These are phyloP conservation scores for Xylaria sp. DNA, from an alignment of 2,329 filamentous ascomycete genomes.

Conservation along the genomic window DNA sequence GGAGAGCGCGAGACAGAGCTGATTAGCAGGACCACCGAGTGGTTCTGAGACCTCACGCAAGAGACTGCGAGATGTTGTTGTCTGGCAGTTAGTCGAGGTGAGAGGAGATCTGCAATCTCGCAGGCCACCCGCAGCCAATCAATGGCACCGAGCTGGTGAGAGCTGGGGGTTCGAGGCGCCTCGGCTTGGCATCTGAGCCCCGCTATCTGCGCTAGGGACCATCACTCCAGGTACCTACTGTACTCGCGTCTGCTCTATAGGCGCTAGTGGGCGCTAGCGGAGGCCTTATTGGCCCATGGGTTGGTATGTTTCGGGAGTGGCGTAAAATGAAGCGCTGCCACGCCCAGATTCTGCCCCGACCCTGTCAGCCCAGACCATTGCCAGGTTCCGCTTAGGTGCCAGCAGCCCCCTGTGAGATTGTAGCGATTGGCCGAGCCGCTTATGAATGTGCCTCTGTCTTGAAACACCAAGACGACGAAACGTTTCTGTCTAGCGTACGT, in stretches of 20 bases:
- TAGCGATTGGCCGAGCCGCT: constrained; percentile 19
- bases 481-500: constrained; percentile 18
- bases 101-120: constrained; percentile 21
- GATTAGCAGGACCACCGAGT: constrained; percentile 6
- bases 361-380: too few species aligned
- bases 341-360: too few species aligned
- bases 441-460: constrained; percentile 10
- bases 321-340: not conserved
- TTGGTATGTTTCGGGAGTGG: constrained; percentile 8
- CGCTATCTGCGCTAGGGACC: not conserved
- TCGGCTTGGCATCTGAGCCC: constrained; percentile 34
- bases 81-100: not conserved
- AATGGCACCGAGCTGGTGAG: constrained; percentile 28
- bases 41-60: constrained; percentile 12
- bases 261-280: not conserved
- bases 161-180: constrained; percentile 34
- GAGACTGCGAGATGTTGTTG: constrained; percentile 11
- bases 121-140: constrained; percentile 35
- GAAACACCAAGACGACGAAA: constrained; percentile 31
- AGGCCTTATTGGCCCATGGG: constrained; percentile 1
- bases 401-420: constrained; percentile 15
- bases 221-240: not conserved
- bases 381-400: too few species aligned
- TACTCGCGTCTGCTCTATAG: not conserved
- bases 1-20: not conserved